A percentile compares a stretch with the other conserved stretches of the same genome.
Evolutionary conservation across 2,329 filamentous ascomycete species (phyloP).

Genomic region (Trichoderma cornu-damae): DNA sequence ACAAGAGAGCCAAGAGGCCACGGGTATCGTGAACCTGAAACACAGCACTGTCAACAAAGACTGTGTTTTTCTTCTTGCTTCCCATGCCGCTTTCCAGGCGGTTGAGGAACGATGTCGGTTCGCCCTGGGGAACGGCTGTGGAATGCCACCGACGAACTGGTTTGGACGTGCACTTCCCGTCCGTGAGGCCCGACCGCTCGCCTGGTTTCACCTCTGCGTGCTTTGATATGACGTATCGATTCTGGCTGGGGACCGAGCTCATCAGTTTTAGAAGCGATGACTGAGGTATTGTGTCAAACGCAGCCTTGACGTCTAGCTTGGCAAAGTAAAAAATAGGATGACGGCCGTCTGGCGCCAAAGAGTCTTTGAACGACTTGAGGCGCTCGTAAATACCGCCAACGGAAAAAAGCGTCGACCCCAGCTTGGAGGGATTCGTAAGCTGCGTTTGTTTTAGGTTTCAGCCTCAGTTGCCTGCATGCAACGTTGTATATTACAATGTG

Average conservation of each 20-base stretch:
- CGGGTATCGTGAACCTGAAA: conserved; percentile 53
- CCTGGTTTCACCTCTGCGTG: conserved; percentile 65
- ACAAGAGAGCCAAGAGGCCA: conserved; percentile 63
- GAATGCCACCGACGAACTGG: conserved; percentile 48
- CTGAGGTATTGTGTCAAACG: conserved; percentile 95
- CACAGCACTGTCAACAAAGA: conserved; percentile 69
- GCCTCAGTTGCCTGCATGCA: background rate
- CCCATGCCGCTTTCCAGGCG: conserved; percentile 39
- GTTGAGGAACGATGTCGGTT: conserved; percentile 42
- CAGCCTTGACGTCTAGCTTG: conserved; percentile 86
- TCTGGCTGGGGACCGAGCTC: conserved; percentile 48
- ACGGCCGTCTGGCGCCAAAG: conserved; percentile 34
- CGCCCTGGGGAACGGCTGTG: conserved; percentile 42
- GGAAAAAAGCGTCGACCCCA: conserved; percentile 80
- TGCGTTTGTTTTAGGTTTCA: conserved; percentile 22
- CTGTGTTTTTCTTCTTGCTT: conserved; percentile 54
- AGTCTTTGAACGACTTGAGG: conserved; percentile 62
- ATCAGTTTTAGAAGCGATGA: conserved; percentile 64
- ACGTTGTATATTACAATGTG: background rate
- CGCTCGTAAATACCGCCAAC: conserved; percentile 73
- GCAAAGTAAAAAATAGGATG: conserved; percentile 71
- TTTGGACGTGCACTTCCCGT: conserved; percentile 30
- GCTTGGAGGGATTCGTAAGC: conserved; percentile 46
- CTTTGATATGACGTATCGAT: conserved; percentile 65
- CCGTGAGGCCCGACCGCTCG: conserved; percentile 27